Evolutionary conservation across 2,329 filamentous ascomycete genomes (phyloP).

Genomic region (Fusarium pseudoanthophilum): DNA sequence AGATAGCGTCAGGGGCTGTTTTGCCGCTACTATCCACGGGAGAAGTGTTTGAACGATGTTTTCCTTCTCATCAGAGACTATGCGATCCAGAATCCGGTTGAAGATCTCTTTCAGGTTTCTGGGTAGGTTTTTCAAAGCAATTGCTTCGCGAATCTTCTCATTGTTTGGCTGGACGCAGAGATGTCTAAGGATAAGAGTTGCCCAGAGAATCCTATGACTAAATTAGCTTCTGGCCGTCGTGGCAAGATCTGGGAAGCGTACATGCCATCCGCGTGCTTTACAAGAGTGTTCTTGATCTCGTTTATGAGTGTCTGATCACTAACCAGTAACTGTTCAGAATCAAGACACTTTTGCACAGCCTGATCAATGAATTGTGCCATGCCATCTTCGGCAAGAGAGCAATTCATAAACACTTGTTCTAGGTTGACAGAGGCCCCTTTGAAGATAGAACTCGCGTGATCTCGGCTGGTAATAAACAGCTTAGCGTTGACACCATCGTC

Average conservation of each 20-base stretch:
- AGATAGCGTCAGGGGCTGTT: accelerated
- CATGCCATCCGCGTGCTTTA: not conserved
- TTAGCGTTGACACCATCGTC: accelerated
- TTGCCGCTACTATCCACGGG: not conserved
- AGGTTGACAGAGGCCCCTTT: accelerated
- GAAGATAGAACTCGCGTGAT: accelerated
- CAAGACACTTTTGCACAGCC: not conserved
- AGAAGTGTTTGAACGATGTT: accelerated
- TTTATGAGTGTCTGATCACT: accelerated
- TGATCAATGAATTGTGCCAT: not conserved
- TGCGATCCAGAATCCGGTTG: accelerated
- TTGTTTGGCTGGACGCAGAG: not conserved
- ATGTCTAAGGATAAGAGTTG: not conserved
- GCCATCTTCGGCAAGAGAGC: accelerated
- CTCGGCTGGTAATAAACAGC: not conserved
- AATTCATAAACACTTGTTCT: not conserved
- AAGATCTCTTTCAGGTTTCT: accelerated
- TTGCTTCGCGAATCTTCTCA: not conserved
- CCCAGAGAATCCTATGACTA: not conserved
- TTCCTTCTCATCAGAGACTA: accelerated
- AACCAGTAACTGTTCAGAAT: not conserved
- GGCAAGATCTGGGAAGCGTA: accelerated
- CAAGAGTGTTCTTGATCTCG: accelerated
- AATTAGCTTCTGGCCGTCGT: accelerated
- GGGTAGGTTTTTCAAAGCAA: accelerated